A percentile compares a stretch with the other conserved stretches of the same genome.
Conservation (phyloP, 805 yeast genomes). For the Trichomonascus vanleenenianus region DNA sequence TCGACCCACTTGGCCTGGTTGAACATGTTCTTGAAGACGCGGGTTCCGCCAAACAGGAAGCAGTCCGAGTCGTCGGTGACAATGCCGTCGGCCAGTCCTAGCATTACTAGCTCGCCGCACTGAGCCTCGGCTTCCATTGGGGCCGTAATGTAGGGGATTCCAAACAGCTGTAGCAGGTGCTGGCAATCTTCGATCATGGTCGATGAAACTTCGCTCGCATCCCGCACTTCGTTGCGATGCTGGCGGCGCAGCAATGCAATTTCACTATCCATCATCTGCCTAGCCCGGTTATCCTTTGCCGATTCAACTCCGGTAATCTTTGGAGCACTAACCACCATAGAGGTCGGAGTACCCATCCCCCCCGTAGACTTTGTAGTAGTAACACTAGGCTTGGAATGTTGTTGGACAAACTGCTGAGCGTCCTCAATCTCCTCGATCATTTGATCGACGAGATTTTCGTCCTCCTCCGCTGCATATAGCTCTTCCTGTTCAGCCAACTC, state of each 20-base stretch:
- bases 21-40: slow-evolving; percentile 84
- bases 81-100: slow-evolving; percentile 84
- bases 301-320: no score
- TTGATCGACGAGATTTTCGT: slow-evolving; percentile 54
- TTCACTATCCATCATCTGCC: slow-evolving; percentile 12
- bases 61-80: slow-evolving; percentile 98
- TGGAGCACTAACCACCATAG: no score
- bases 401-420: slow-evolving; percentile 51
- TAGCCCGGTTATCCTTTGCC: no score
- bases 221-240: slow-evolving; percentile 63
- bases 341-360: no score
- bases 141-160: slow-evolving; percentile 90
- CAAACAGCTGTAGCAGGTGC: slow-evolving; percentile 77
- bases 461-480: slow-evolving; percentile 53
- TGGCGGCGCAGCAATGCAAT: slow-evolving; percentile 46
- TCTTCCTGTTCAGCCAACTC: slow-evolving; percentile 27
- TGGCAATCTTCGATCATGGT: slow-evolving; percentile 88
- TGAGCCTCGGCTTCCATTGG: slow-evolving; percentile 99
- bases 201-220: slow-evolving; percentile 83
- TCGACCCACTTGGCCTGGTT: slow-evolving; percentile 90
- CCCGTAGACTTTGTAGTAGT: no score
- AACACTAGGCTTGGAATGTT: slow-evolving; percentile 22
- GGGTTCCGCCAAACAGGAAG: slow-evolving; percentile 81
- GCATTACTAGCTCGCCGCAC: slow-evolving; percentile 69
- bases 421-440: slow-evolving; percentile 65